Evolutionary conservation across 805 yeast genomes (phyloP), one percentile per base, ranked within the genome.

Genomic region (Cyberlindnera mrakii): DNA sequence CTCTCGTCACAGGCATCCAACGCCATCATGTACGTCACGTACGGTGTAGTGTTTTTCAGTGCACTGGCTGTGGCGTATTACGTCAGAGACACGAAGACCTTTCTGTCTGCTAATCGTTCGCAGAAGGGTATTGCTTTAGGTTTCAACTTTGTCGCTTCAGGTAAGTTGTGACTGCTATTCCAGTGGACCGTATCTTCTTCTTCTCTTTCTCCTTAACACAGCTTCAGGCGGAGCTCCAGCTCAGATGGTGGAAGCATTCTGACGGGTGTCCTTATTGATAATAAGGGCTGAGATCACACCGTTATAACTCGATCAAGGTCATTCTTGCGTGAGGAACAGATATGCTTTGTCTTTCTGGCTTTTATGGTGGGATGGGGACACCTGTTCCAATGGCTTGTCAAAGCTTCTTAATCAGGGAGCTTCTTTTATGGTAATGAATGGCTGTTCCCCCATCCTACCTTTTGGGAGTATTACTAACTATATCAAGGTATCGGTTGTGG

Each of bases 91-190:
- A 66, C 69, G 35, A 69, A 72, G 33, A 42, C 46, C 4, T 90
- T 85, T 57, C 64, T 89, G 42, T 73, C 89, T 2, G 81, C 90
- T 3, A 86, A 89, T 64, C 82, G 93, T 11, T 79, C 96, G 1
- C 90, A 85, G 54, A 71, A 71, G 35, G 95, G 88, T 30, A 33
- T 87, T 14, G 96, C 96, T 1, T 67, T 90, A 53, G 85, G 96
- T 2, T 70, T 90, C 47, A 90, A 90, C 62, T 90, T 90, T 60
- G 78, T 90, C 42, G 97, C 97, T 40, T 81, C 95, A 52, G 95
- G 95, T 76, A 72, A 65, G 91, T 82, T 23, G 63, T 59, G 15
- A 4, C 2, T 20, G 13, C 9, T 20, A 20, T 16, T 14, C 20
- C 27, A 20, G 15, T 34, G n/a, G 36, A 13, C 20, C 27, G 20